These are phyloP conservation scores for Escovopsis weberi DNA, from an alignment of 2,329 filamentous ascomycete genomes.

Conservation along the genomic window DNA sequence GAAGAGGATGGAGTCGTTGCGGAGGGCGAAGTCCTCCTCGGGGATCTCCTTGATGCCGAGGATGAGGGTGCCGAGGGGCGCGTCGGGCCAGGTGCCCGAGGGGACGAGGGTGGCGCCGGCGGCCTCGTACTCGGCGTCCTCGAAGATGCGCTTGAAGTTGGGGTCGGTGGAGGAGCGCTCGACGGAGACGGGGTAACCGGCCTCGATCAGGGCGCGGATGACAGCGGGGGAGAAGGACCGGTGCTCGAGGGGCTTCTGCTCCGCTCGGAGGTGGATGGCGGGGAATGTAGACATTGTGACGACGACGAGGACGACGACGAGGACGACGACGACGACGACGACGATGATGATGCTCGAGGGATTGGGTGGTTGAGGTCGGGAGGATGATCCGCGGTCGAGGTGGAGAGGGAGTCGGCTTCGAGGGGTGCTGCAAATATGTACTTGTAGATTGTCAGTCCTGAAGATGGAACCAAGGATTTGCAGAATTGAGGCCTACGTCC, in stretches of 20 bases:
- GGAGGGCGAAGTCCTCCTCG: conserved; percentile 52
- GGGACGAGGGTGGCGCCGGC: conserved; percentile 51
- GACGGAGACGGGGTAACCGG: conserved; percentile 53
- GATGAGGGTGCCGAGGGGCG: conserved; percentile 54
- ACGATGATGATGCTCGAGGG: too few species aligned
- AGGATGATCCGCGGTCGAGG: background rate
- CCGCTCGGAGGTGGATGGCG: conserved; percentile 38
- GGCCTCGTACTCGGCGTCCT: conserved; percentile 45
- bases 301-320: too few species aligned
- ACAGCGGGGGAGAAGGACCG: conserved; percentile 31
- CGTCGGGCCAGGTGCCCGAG: conserved; percentile 52
- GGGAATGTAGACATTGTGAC: conserved; percentile 15
- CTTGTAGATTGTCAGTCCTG: too few species aligned
- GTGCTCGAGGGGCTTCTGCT: conserved; percentile 45
- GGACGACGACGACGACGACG: too few species aligned
- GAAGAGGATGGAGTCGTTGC: conserved; percentile 60
- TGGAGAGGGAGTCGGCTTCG: background rate
- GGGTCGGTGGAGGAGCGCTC: conserved; percentile 34
- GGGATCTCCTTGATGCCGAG: conserved; percentile 67
- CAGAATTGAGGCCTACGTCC: too few species aligned
- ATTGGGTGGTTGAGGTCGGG: too few species aligned
- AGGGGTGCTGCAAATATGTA: too few species aligned
- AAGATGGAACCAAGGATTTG: too few species aligned
- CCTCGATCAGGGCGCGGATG: conserved; percentile 43
- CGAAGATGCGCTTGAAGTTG: conserved; percentile 51